Evolutionary conservation across 2,329 filamentous ascomycete species (phyloP).

Genomic region (Sclerotinia glacialis): DNA sequence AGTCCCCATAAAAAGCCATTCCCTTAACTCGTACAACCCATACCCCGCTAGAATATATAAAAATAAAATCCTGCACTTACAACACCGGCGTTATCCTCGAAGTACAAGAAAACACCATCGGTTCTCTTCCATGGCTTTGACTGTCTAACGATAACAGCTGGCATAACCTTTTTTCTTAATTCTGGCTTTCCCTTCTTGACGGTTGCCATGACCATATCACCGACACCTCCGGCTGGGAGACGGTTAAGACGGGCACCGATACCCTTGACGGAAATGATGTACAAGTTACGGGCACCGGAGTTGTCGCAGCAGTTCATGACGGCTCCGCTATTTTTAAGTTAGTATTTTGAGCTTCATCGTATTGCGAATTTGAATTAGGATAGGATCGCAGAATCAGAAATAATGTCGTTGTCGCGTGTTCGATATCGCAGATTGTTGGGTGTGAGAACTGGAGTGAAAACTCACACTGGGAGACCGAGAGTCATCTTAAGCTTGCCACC

Average conservation of each 20-base stretch:
- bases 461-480: slow-evolving; percentile 99
- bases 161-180: slow-evolving; percentile 99
- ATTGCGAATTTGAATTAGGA: slow-evolving; percentile 6
- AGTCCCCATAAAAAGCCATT: background rate
- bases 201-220: slow-evolving; percentile 99
- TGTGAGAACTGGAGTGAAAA: slow-evolving; percentile 39
- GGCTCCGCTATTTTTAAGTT: slow-evolving; percentile 66
- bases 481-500: slow-evolving; percentile 99
- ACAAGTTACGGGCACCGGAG: slow-evolving; percentile 96
- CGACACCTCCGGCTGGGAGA: slow-evolving; percentile 94
- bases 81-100: slow-evolving; percentile 99
- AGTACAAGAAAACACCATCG: slow-evolving; percentile 99
- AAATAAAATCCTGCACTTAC: slow-evolving; percentile 54
- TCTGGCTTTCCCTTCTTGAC: slow-evolving; percentile 99
- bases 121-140: slow-evolving; percentile 99
- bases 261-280: slow-evolving; percentile 99
- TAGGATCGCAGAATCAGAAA: background rate
- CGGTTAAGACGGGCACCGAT: slow-evolving; percentile 97
- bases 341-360: slow-evolving; percentile 19
- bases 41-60: background rate
- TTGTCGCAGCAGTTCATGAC: slow-evolving; percentile 99
- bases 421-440: slow-evolving; percentile 36
- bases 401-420: slow-evolving; percentile 27
- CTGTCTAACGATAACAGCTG: slow-evolving; percentile 97
- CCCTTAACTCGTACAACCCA: background rate